phyloP scores from a whole-genome alignment of 73 alveolate genomes.

The Symbiodinium natans region DNA sequence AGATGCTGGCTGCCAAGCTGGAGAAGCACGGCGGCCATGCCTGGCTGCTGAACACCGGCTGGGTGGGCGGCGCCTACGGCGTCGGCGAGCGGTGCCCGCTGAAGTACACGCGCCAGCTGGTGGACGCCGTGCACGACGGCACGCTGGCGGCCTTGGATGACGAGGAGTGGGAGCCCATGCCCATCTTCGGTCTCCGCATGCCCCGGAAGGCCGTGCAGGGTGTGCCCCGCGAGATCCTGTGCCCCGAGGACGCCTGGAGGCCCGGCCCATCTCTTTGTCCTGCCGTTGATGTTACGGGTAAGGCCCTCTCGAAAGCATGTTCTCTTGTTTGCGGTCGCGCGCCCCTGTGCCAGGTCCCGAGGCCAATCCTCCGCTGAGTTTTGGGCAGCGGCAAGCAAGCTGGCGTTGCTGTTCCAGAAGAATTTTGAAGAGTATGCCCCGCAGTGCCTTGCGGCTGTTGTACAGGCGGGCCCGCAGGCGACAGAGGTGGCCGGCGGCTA shows the following conservation, averaged over 20 bases:
- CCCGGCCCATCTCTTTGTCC: no score
- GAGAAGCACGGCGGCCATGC: conserved; percentile 76
- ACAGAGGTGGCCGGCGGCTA: not conserved
- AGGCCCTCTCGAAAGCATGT: no score
- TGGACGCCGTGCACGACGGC: not conserved
- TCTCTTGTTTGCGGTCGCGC: no score
- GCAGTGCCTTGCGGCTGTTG: conserved; percentile 4
- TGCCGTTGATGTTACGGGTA: no score
- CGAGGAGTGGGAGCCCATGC: not conserved
- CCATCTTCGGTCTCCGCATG: not conserved
- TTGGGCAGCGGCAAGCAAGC: not conserved
- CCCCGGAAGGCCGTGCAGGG: conserved; percentile 1
- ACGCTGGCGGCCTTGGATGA: not conserved
- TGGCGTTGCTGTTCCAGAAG: not conserved
- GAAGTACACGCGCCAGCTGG: conserved; percentile 3
- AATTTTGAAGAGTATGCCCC: not conserved
- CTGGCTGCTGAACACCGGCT: conserved; percentile 99
- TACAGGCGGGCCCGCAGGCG: conserved; percentile 11
- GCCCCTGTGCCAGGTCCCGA: not conserved
- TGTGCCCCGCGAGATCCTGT: not conserved
- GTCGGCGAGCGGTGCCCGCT: conserved; percentile 1
- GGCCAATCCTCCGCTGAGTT: not conserved
- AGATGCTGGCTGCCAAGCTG: conserved; percentile 10
- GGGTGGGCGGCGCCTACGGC: conserved; percentile 93
- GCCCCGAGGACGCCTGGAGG: not conserved